Evolutionary conservation across 345 rosid species (phyloP), one percentile per base, ranked within the genome.

Genomic region (Lepidium africanum): DNA sequence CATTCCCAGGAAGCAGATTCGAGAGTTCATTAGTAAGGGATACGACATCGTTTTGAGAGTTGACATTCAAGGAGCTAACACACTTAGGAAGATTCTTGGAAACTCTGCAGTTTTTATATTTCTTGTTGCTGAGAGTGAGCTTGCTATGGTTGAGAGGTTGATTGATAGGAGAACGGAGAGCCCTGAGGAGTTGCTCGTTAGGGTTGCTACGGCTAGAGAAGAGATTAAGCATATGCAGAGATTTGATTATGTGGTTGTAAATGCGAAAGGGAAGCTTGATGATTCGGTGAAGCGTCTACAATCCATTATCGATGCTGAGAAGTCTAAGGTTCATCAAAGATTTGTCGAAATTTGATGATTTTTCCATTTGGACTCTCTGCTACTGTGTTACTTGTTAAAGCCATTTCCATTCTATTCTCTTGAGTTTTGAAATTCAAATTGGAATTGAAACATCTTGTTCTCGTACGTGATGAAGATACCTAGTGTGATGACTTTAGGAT

Each of bases 291-390:
- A 77, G 74, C 67, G 84, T 71, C 80, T 91, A 12, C 86, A 79
- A 25, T 88, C 93, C 7, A 86, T 91, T 54, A 84, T 91, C 40
- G 92, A 91, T 79, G 92, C 92, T 43, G 97, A 91, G 91, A 91
- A 85, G 80, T 90, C 96, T 12, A 91, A 81, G 78, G 92, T 91
- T 53, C 63, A 70, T 52, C 97, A 82, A 47, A 85, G 84, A 70
- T 75, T 48, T 48, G 81, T 84, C 17, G 80, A 76, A 64, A 62
- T 91, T 59, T 91, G 77, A 76, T 25, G 12, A 3, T 30, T 42
- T 64, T 37, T 30, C 33, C 49, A 37, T 37, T 39, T 12, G 4
- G 45, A 35, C 13, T n/a, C 35, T 27, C 13, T 33, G 39, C 25
- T 56, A 33, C 83, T 30, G 7, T 30, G 76, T 64, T 68, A 48